Base-by-base conservation (phyloP, 2,329 filamentous ascomycete species). In the Hypoxylon sp. region DNA sequence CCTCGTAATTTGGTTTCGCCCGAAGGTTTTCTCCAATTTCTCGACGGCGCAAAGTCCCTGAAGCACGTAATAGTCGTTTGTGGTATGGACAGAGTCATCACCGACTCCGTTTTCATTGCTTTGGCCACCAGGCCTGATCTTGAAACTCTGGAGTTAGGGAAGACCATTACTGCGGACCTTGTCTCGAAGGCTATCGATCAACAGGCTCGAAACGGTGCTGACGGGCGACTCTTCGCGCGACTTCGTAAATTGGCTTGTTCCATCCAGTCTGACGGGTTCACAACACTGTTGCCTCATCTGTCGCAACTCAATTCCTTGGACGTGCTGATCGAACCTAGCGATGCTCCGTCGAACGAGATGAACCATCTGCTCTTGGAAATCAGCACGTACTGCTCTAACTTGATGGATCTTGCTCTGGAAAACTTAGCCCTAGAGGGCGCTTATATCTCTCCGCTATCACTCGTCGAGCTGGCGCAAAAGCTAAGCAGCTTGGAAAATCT, bases 11-110 rank as follows among this genome's bases (percentile, higher is more conserved):
- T 38, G 5, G 56, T 55, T 14, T 50, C 60, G 3, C 43, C 59
- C 3, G 60, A 50, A 13, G 60, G 53, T 13, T 38, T 67, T 10
- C 53, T 63, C 5, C 41, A 36, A 17, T 60, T 60, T 17, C 30
- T 63, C 7, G 10, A 51, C 3, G 41, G 34, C 17, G 55, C 50
- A 5, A 60, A 38, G 9, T n/a, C 41, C 17, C 34, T 67, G 6
- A 67, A 58, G 36, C 19, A 17, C 7, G 11, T 63, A 28, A 45
- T 28, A 2, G 17, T 60, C n/a, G 28, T 56, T 19, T 56, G 30
- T 19, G 49, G 60, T 14, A 45, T 59, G 49, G 43, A 48, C 7
- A 25, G 21, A 25, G 45, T 41, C 13, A 13, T 63, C 23, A 51
- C 19, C 5, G 43, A 51, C 34, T 17, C 34, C n/a, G 50, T 67